Evolutionary conservation across 1,284 basidiomycete species (phyloP), one percentile per base, ranked within the genome.

Genomic region (Apiotrichum gracile): DNA sequence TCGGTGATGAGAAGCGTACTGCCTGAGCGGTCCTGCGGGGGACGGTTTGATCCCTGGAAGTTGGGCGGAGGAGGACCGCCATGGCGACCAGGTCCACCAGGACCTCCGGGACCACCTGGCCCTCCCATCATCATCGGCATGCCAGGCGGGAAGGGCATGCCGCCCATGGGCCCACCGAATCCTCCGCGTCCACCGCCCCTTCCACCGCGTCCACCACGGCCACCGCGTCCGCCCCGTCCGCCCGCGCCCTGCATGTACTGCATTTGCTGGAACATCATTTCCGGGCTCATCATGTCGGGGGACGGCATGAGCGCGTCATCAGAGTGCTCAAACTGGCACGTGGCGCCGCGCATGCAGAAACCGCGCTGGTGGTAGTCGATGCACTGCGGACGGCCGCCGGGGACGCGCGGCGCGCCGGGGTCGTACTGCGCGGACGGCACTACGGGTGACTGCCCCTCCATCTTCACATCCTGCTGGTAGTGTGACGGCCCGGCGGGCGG

Each of bases 1-100:
- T 94, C 93, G 74, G 94, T 91, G 49, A 97, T 86, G 21, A 96
- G 88, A 26, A 97, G 79, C 0, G 92, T 94, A 67, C 88, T 91
- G 68, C 86, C 84, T 56, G 82, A 83, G 42, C 85, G 80, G 50
- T 72, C 69, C 10, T 61, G 52, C n/a, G 74, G 73, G 2, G 73
- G 73, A 27, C 61, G 64, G 43, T 56, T 65, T 2, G 64, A 34
- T 26, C 57, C 57, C 46, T 52, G 13, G 45, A 39, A 59, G 49
- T 44, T 52, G 43, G 25, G 53, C 25, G 3, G 57, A 27, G 6
- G 49, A 34, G 5, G 22, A 26, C 43, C 12, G n/a, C n/a, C n/a
- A n/a, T n/a, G n/a, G n/a, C n/a, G n/a, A n/a, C n/a, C n/a, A n/a
- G n/a, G n/a, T n/a, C n/a, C n/a, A n/a, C n/a, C n/a, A n/a, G n/a